phyloP scores from a whole-genome alignment of 176 grass and related monocot species.

The Lolium multiflorum region DNA sequence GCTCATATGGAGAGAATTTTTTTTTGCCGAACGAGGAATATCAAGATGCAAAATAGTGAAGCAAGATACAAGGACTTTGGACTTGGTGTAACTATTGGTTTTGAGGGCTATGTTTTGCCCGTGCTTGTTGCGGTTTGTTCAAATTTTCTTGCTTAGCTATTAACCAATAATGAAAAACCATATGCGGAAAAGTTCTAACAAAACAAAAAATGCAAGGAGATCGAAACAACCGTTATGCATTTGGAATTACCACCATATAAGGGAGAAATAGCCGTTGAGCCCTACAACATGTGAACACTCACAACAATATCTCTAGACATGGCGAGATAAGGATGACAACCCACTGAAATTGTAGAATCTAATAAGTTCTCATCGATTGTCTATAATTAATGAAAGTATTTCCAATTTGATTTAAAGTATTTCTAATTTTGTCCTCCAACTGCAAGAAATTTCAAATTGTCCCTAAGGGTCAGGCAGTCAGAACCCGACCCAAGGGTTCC shows the following conservation, averaged over 20 bases:
- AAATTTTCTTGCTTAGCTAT: neutral
- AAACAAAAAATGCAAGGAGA: neutral
- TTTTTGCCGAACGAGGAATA: no score
- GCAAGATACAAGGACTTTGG: no score
- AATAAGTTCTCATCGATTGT: neutral
- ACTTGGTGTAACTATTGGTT: no score
- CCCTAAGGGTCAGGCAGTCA: neutral
- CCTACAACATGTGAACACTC: neutral
- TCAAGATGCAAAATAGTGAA: no score
- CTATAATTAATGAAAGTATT: neutral
- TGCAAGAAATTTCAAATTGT: neutral
- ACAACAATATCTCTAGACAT: neutral
- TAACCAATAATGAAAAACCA: neutral
- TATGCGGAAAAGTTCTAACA: no score
- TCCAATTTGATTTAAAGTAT: no score
- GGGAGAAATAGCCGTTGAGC: neutral
- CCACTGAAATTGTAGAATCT: neutral
- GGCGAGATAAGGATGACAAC: neutral
- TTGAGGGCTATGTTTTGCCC: no score
- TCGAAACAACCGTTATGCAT: neutral
- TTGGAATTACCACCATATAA: neutral
- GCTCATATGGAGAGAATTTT: no score
- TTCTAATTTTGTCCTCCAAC: neutral
- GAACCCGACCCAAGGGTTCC: neutral
- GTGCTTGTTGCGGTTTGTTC: no score